Conservation (phyloP, 2,329 filamentous ascomycete species). For the Cryphonectria parasitica region DNA sequence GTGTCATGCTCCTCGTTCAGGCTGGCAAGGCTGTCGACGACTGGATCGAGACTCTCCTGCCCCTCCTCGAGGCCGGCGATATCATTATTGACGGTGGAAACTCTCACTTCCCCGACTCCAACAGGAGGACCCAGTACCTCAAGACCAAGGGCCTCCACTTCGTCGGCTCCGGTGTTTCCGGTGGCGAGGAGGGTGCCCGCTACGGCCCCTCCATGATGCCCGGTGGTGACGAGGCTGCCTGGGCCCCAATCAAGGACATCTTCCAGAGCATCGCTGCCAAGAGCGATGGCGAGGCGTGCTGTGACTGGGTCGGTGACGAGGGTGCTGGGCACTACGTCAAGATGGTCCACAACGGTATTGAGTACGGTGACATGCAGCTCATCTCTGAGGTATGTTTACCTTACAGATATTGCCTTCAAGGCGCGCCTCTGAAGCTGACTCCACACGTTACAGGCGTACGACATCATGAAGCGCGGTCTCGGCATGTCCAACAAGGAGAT, state of each 20-base stretch:
- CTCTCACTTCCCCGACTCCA: constrained; percentile 99
- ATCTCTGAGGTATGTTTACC: constrained; percentile 85
- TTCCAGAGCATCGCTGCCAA: constrained; percentile 98
- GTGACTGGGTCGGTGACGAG: constrained; percentile 99
- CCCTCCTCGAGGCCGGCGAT: constrained; percentile 80
- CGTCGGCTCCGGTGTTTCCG: constrained; percentile 96
- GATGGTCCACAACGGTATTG: constrained; percentile 99
- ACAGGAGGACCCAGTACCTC: constrained; percentile 93
- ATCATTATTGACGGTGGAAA: constrained; percentile 99
- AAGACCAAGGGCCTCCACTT: constrained; percentile 86
- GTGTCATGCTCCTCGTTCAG: constrained; percentile 99
- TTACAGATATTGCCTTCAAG: neutral
- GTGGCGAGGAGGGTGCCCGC: constrained; percentile 98
- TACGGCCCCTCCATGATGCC: constrained; percentile 98
- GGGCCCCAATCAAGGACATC: constrained; percentile 98
- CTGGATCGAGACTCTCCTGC: constrained; percentile 95
- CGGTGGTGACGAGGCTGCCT: constrained; percentile 96
- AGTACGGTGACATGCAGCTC: constrained; percentile 99
- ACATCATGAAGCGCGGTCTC: constrained; percentile 98
- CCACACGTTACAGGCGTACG: constrained; percentile 73
- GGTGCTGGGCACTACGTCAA: constrained; percentile 99
- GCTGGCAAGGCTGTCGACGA: constrained; percentile 97
- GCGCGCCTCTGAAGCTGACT: constrained; percentile 14
- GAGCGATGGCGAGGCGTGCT: constrained; percentile 96
- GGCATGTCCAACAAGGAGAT: constrained; percentile 92